Evolutionary conservation across 768 basidiomycete species (phyloP).

Genomic region (Tylopilus plumbeoviolaceoides): DNA sequence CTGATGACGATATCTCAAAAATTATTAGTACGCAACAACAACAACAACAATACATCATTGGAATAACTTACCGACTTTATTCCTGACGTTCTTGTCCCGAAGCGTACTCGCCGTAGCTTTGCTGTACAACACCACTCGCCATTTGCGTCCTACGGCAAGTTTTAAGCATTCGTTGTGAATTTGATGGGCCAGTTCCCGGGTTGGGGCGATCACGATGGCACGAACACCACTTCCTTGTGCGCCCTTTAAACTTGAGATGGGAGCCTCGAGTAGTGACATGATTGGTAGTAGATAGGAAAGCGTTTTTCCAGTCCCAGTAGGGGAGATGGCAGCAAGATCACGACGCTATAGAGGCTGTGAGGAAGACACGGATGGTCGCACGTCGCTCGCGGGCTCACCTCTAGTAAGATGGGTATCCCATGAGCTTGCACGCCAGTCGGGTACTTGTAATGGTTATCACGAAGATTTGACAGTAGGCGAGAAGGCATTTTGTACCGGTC

Average conservation of each 20-base stretch:
- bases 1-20: slow-evolving; percentile 80
- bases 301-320: slow-evolving; percentile 97
- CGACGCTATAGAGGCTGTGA: slow-evolving; percentile 45
- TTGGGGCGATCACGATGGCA: slow-evolving; percentile 84
- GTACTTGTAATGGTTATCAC: slow-evolving; percentile 50
- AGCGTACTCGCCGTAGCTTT: slow-evolving; percentile 87
- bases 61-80: slow-evolving; percentile 67
- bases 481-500: slow-evolving; percentile 56
- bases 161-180: slow-evolving; percentile 89
- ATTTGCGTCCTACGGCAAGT: slow-evolving; percentile 74
- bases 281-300: slow-evolving; percentile 87
- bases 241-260: slow-evolving; percentile 44
- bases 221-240: slow-evolving; percentile 58
- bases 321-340: slow-evolving; percentile 92
- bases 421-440: slow-evolving; percentile 84
- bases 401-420: slow-evolving; percentile 74
- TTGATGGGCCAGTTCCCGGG: slow-evolving; percentile 93
- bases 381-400: slow-evolving; percentile 42
- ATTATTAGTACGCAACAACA: neutral
- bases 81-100: slow-evolving; percentile 62
- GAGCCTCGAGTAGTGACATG: slow-evolving; percentile 55
- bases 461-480: slow-evolving; percentile 62
- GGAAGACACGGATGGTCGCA: neutral
- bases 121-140: slow-evolving; percentile 78
- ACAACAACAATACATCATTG: neutral